These are phyloP conservation scores for Neurospora sp. DNA, from an alignment of 2,329 filamentous ascomycete genomes.

Conservation along the genomic window DNA sequence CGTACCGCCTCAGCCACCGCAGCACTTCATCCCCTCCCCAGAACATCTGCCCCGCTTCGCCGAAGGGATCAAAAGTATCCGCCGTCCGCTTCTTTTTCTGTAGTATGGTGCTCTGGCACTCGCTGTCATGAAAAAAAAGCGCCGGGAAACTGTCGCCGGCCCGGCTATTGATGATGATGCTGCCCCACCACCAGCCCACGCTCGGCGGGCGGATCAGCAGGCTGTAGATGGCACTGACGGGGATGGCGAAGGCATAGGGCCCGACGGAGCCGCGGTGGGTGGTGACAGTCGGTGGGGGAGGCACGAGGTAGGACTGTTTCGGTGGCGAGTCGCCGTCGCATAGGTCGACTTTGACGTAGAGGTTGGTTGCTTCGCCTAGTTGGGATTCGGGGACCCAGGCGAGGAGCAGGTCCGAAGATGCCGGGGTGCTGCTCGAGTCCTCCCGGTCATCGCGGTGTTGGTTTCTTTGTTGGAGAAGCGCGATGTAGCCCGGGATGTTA, in stretches of 20 bases:
- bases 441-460: conserved; percentile 35
- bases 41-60: conserved; percentile 76
- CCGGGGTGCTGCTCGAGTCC: conserved; percentile 21
- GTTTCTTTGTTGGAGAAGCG: conserved; percentile 67
- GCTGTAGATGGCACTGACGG: conserved; percentile 82
- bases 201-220: conserved; percentile 84
- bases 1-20: conserved; percentile 79
- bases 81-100: conserved; percentile 80
- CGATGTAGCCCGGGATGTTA: conserved; percentile 90
- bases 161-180: conserved; percentile 82
- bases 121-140: conserved; percentile 93
- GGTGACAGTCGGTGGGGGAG: conserved; percentile 79
- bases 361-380: conserved; percentile 74
- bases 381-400: conserved; percentile 90
- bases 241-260: conserved; percentile 84
- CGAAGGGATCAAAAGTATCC: conserved; percentile 86
- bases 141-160: conserved; percentile 90
- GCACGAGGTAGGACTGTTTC: conserved; percentile 80
- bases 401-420: conserved; percentile 67
- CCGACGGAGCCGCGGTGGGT: conserved; percentile 62
- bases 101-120: conserved; percentile 90
- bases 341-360: conserved; percentile 93
- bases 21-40: conserved; percentile 97
- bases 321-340: conserved; percentile 72
- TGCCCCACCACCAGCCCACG: conserved; percentile 97